phyloP scores from a whole-genome alignment of 441 rosid genomes.

The Syzygium syzygioides region DNA sequence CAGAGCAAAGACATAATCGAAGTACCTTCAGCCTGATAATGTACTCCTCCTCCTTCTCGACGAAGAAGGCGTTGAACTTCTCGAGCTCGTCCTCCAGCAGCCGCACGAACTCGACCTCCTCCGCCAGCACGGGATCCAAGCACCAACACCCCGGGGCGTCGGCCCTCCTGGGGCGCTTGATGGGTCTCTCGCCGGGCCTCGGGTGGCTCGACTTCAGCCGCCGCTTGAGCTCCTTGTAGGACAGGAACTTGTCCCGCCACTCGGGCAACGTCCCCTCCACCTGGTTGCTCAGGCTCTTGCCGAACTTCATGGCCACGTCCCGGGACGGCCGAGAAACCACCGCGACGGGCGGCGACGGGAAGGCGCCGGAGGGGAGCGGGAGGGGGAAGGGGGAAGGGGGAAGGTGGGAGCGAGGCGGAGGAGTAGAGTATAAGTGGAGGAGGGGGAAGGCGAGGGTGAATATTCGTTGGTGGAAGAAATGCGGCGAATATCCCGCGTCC shows the following conservation, averaged over 20 bases:
- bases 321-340: too few relatives aligned
- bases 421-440: background rate
- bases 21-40: background rate
- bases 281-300: conserved; percentile 36
- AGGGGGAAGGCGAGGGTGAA: background rate
- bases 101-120: background rate
- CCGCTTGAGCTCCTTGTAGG: conserved; percentile 48
- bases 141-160: background rate
- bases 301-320: conserved; percentile 24
- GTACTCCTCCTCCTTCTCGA: conserved; percentile 3
- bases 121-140: background rate
- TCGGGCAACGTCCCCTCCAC: conserved; percentile 25
- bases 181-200: background rate
- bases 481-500: background rate
- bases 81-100: background rate
- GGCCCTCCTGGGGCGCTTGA: background rate
- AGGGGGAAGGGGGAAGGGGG: background rate
- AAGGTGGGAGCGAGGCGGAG: background rate
- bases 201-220: conserved; percentile 27
- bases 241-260: conserved; percentile 38
- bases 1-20: background rate
- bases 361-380: background rate
- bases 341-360: background rate
- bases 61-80: background rate
- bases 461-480: background rate